Conservation (phyloP, 306 rosid genomes). For the Cucurbita moschata region DNA sequence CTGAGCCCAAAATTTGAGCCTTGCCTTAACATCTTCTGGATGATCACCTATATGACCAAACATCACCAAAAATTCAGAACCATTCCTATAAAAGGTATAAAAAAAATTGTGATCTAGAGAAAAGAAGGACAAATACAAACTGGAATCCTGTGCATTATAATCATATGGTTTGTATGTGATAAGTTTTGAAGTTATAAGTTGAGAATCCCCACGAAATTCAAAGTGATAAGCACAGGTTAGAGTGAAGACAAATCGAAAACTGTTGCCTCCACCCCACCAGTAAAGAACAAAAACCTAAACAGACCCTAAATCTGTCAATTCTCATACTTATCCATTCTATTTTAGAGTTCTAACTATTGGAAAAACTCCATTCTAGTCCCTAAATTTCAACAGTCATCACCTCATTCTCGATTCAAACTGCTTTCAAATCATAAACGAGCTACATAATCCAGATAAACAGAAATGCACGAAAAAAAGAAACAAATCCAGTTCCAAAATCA, state of each 20-base stretch:
- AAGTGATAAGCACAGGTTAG: not conserved
- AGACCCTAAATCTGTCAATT: not conserved
- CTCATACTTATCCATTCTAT: no score
- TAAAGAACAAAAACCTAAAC: not conserved
- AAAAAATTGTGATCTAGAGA: not conserved
- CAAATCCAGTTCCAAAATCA: not conserved
- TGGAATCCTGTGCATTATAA: not conserved
- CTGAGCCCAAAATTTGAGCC: slow-evolving; percentile 91
- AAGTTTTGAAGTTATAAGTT: not conserved
- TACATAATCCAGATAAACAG: not conserved
- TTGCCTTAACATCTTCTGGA: slow-evolving; percentile 86
- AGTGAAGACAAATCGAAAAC: not conserved
- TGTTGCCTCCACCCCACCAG: not conserved
- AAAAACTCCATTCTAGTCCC: no score
- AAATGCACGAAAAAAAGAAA: no score
- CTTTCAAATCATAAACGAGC: not conserved
- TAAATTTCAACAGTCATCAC: no score
- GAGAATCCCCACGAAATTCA: not conserved
- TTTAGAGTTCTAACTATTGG: no score
- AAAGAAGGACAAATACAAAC: not conserved
- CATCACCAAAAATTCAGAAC: not conserved
- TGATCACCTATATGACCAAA: slow-evolving; percentile 46
- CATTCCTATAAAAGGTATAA: not conserved
- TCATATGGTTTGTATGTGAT: not conserved
- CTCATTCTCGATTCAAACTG: no score